Evolutionary conservation across 129 eudicot species (phyloP).

Genomic region (Logfia minima): DNA sequence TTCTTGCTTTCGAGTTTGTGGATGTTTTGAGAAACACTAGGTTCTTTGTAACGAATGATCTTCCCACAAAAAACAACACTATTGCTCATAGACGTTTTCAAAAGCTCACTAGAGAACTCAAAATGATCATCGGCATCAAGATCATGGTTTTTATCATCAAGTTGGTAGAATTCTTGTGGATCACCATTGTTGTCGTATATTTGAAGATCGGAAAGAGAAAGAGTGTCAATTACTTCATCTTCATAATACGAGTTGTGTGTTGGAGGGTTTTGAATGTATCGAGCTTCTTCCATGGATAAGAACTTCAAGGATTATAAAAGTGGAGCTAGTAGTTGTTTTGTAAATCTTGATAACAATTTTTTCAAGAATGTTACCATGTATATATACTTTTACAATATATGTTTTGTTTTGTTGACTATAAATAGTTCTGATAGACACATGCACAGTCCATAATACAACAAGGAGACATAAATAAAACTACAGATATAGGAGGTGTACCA

Average conservation of each 20-base stretch:
- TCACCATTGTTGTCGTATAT: constrained; percentile 33
- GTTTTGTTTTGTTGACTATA: constrained; percentile 11
- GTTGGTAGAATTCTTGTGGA: constrained; percentile 26
- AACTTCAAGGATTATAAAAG: constrained; percentile 3
- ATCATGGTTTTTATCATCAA: constrained; percentile 20
- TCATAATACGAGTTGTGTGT: constrained; percentile 32
- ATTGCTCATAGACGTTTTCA: constrained; percentile 21
- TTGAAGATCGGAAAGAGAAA: constrained; percentile 42
- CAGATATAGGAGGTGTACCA: constrained; percentile 20
- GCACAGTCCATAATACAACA: constrained; percentile 12
- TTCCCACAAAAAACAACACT: constrained; percentile 62
- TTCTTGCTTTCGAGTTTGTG: constrained; percentile 21
- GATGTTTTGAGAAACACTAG: constrained; percentile 19
- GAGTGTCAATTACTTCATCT: constrained; percentile 38
- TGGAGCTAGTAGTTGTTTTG: constrained; percentile 6
- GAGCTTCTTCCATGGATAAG: constrained; percentile 29
- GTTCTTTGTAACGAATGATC: constrained; percentile 45
- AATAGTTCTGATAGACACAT: constrained; percentile 25
- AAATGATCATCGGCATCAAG: constrained; percentile 40
- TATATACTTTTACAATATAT: not conserved
- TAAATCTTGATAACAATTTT: constrained; percentile 14
- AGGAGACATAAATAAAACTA: constrained; percentile 15
- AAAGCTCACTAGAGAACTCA: constrained; percentile 65
- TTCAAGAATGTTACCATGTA: constrained; percentile 2
- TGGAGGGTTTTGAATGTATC: constrained; percentile 10